These are phyloP conservation scores for Pisolithus sp. DNA, from an alignment of 768 basidiomycete genomes.

Conservation along the genomic window DNA sequence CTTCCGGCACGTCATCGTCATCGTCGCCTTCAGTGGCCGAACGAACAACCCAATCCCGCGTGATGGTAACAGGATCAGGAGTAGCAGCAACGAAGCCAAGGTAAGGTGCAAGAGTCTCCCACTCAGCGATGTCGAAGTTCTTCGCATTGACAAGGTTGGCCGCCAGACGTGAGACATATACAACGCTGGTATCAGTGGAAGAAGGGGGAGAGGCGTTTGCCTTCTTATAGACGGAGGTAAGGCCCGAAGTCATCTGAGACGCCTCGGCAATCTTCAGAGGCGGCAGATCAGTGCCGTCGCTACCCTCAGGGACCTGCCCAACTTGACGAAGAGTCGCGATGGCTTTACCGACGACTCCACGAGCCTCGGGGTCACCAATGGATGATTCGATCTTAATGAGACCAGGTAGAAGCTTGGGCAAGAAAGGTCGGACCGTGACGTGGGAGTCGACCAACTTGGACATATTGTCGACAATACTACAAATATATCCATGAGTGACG, in stretches of 20 bases:
- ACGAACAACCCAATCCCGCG: slow-evolving; percentile 85
- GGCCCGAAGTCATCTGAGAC: slow-evolving; percentile 54
- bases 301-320: slow-evolving; percentile 75
- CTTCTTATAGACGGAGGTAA: slow-evolving; percentile 84
- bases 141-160: slow-evolving; percentile 83
- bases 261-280: slow-evolving; percentile 75
- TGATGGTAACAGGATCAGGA: slow-evolving; percentile 60
- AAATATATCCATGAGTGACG: slow-evolving; percentile 7
- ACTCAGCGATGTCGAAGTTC: slow-evolving; percentile 86
- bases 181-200: slow-evolving; percentile 47
- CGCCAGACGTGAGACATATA: slow-evolving; percentile 75
- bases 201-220: slow-evolving; percentile 54
- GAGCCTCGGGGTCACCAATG: slow-evolving; percentile 98
- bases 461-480: slow-evolving; percentile 96
- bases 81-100: slow-evolving; percentile 57
- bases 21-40: slow-evolving; percentile 75
- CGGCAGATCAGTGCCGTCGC: slow-evolving; percentile 89
- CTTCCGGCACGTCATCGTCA: slow-evolving; percentile 63
- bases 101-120: slow-evolving; percentile 79
- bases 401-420: slow-evolving; percentile 92
- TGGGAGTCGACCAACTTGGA: slow-evolving; percentile 94
- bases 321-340: slow-evolving; percentile 95
- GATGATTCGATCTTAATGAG: slow-evolving; percentile 92
- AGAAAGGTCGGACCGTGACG: slow-evolving; percentile 92
- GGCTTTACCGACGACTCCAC: slow-evolving; percentile 83